Evolutionary conservation across 2,329 filamentous ascomycete species (phyloP), one percentile per base, ranked within the genome.

Genomic region (Dactylellina leptospora): DNA sequence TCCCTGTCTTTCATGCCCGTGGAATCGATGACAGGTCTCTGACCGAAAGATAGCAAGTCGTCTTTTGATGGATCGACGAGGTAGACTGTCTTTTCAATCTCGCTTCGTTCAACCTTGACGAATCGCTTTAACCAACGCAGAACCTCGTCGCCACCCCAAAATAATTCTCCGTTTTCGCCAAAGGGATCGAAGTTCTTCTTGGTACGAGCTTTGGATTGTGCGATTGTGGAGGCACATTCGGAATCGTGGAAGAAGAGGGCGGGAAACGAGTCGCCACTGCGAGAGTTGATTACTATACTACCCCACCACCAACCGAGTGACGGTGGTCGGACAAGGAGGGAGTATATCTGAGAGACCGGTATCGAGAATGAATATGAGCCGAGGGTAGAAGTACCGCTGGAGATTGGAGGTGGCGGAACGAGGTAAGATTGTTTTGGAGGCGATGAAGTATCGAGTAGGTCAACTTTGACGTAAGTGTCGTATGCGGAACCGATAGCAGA

Each of bases 271-370:
- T 97, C 93, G 2, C 96, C 96, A 0, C 90, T 88, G 10, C 90
- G 85, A 0, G 91, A 92, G 79, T 99, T 99, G 82, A 99, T 91
- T 64, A 99, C 89, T 25, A 99, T 81, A 74, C 92, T 96, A 30
- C 95, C 95, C 79, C 96, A 97, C 95, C 95, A 99, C 96, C 95
- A 99, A 13, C 95, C 96, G 5, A 96, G 81, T 79, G 92, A 97
- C 3, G 95, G 96, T 2, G 93, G 93, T 1, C 95, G 87, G 38
- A 99, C 88, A 5, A 96, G 84, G 3, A 99, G 84, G 25, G 91
- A 96, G 81, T 96, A 99, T 72, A 99, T 89, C 74, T 93, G 90
- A 75, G 87, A 91, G 27, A 97, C 85, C 1, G 95, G 95, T 4
- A 99, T 85, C 1, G 93, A 92, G 78, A 99, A 99, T 0, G 95